Evolutionary conservation across 2,329 filamentous ascomycete genomes (phyloP).

Genomic region (Fusarium albidum): DNA sequence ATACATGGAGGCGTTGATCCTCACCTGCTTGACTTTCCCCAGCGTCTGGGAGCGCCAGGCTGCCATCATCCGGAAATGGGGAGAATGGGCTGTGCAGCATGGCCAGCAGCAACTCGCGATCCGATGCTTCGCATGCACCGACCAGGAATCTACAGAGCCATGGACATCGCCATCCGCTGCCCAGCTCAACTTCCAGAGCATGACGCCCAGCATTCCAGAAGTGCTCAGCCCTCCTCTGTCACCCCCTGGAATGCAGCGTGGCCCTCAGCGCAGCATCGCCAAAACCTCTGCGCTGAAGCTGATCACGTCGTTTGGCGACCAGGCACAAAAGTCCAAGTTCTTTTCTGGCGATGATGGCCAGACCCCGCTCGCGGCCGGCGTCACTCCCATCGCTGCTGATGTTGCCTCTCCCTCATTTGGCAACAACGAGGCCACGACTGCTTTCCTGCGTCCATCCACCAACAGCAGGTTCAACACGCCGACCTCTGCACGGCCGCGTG

Average conservation of each 20-base stretch:
- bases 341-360: conserved; percentile 65
- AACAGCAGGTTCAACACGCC: conserved; percentile 76
- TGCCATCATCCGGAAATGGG: conserved; percentile 91
- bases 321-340: conserved; percentile 69
- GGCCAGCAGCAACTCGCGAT: conserved; percentile 91
- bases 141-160: conserved; percentile 81
- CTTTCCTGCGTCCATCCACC: conserved; percentile 72
- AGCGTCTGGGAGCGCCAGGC: conserved; percentile 91
- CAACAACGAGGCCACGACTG: conserved; percentile 67
- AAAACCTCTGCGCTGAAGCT: conserved; percentile 89
- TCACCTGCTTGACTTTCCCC: conserved; percentile 85
- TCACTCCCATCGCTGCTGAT: conserved; percentile 87
- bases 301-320: conserved; percentile 85
- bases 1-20: conserved; percentile 90
- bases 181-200: conserved; percentile 64
- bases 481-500: conserved; percentile 67
- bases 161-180: conserved; percentile 86
- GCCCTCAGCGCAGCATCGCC: conserved; percentile 69
- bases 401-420: conserved; percentile 68
- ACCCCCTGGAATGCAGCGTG: conserved; percentile 69
- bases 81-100: conserved; percentile 86
- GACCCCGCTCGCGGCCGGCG: conserved; percentile 83
- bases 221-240: conserved; percentile 77
- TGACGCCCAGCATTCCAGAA: conserved; percentile 65
- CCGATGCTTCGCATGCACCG: conserved; percentile 91